Evolutionary conservation across 345 rosid species (phyloP).

Genomic region (Populus tremula): DNA sequence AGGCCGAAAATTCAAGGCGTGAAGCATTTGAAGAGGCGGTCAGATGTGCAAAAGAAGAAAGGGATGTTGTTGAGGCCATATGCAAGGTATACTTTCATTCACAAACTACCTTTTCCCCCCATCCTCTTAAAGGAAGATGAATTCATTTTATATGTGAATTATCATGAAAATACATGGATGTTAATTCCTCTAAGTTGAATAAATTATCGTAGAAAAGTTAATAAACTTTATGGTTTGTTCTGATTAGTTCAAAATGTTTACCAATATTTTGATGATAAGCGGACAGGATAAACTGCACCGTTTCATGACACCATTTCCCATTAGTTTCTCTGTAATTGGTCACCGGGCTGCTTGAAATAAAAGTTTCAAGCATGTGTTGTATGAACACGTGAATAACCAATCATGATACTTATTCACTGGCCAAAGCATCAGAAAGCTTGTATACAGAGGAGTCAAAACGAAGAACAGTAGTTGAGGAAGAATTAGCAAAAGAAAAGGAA

Average conservation of each 20-base stretch:
- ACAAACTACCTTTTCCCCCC: not conserved
- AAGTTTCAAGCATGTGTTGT: not conserved
- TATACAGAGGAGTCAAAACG: constrained; percentile 57
- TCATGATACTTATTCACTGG: constrained; percentile 37
- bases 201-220: not conserved
- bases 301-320: not conserved
- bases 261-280: not conserved
- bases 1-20: constrained; percentile 56
- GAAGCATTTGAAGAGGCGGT: constrained; percentile 61
- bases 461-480: constrained; percentile 64
- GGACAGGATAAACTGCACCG: not conserved
- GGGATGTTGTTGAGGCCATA: constrained; percentile 58
- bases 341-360: not conserved
- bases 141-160: not conserved
- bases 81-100: constrained; percentile 48
- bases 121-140: not conserved
- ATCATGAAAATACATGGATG: not conserved
- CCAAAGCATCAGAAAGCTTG: constrained; percentile 52
- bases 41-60: constrained; percentile 67
- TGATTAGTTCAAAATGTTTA: not conserved
- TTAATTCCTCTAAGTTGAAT: not conserved
- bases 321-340: not conserved
- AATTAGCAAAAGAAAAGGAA: constrained; percentile 56
- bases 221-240: not conserved
- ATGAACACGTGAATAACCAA: not conserved